These are phyloP conservation scores for Solanum sejunctum DNA, from an alignment of 257 asterid genomes.

Conservation along the genomic window DNA sequence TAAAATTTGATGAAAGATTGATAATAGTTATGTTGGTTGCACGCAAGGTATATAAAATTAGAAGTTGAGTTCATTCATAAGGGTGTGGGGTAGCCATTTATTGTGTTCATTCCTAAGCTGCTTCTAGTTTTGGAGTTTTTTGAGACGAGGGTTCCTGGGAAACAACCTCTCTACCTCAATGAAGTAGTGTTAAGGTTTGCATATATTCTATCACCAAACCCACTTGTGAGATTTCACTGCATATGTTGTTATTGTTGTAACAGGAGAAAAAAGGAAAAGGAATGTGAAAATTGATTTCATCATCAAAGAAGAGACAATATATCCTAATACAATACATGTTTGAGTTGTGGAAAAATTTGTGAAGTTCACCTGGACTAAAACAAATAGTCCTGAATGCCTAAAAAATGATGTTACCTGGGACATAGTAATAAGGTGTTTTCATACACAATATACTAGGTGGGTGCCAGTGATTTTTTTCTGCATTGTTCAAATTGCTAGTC, in stretches of 20 bases:
- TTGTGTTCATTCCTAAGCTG: too few relatives aligned
- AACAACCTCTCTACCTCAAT: too few relatives aligned
- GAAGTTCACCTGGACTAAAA: not conserved
- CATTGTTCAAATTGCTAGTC: not conserved
- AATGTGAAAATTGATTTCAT: not conserved
- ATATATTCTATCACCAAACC: too few relatives aligned
- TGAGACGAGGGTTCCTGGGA: too few relatives aligned
- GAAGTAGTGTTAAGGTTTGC: too few relatives aligned
- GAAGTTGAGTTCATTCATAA: not conserved
- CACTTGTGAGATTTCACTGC: too few relatives aligned
- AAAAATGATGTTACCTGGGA: not conserved
- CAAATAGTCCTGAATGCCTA: not conserved
- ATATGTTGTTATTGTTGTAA: too few relatives aligned
- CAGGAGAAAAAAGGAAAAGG: not conserved
- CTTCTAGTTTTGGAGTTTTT: too few relatives aligned
- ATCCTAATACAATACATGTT: not conserved
- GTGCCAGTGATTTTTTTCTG: not conserved
- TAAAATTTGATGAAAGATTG: not conserved
- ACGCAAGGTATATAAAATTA: not conserved
- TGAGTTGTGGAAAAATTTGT: not conserved
- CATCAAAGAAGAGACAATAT: not conserved
- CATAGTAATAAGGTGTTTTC: not conserved
- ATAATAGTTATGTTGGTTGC: not conserved
- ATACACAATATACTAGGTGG: not conserved
- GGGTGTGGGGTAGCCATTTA: too few relatives aligned